Percentiles rank a stretch among this genome's conserved stretches.
Evolutionary conservation across 148 eudicot genomes (phyloP).

Genomic region (Cornus suecica): DNA sequence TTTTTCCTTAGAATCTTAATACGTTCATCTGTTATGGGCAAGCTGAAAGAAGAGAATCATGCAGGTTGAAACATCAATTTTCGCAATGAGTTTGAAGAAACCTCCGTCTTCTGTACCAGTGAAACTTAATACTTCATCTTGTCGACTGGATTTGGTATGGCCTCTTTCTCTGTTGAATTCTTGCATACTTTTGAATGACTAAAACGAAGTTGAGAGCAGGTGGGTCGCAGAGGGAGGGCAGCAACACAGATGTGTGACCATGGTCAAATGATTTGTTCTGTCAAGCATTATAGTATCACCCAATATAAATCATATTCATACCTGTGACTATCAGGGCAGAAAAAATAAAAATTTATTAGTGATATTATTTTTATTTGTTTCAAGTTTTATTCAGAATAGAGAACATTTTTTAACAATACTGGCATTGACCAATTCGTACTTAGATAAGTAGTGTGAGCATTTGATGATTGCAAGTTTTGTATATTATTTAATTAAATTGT

Average conservation of each 20-base stretch:
- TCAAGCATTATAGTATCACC: background rate
- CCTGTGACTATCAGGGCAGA: background rate
- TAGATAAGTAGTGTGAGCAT: background rate
- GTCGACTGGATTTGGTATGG: constrained; percentile 66
- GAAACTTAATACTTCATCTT: constrained; percentile 58
- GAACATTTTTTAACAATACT: background rate
- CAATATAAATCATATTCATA: too few relatives aligned
- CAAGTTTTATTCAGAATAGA: too few relatives aligned
- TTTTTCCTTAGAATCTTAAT: constrained; percentile 8
- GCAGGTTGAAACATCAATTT: constrained; percentile 96
- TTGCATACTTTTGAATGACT: constrained; percentile 2
- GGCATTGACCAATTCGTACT: background rate
- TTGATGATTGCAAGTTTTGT: background rate
- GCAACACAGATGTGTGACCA: background rate
- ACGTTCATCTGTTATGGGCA: constrained; percentile 1
- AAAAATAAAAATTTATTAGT: too few relatives aligned
- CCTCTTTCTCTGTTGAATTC: constrained; percentile 14
- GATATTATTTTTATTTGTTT: too few relatives aligned
- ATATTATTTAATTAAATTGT: too few relatives aligned
- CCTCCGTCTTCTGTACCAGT: constrained; percentile 42
- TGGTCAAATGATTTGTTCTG: background rate
- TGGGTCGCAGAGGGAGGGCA: background rate
- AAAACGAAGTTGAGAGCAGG: background rate
- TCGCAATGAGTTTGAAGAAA: constrained; percentile 71
- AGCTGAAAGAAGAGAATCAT: constrained; percentile 16